A percentile compares a stretch with the other conserved stretches of the same genome.
Conservation (phyloP, 495 filamentous ascomycete genomes). For the Chaetomidium leptoderma region DNA sequence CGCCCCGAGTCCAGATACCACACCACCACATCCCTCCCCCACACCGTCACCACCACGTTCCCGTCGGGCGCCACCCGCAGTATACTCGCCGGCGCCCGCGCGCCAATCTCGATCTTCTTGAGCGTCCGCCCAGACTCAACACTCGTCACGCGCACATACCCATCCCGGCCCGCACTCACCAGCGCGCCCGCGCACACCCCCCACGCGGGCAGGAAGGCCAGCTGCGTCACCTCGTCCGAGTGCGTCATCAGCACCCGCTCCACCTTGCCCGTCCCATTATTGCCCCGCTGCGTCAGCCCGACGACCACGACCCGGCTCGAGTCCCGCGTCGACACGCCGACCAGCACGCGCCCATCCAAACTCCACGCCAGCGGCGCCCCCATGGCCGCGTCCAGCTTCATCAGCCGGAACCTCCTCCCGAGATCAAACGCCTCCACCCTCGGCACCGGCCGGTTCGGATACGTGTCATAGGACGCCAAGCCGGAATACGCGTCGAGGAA, state of each 20-base stretch:
- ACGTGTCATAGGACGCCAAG: not conserved
- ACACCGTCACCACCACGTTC: constrained; percentile 23
- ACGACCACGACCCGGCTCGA: constrained; percentile 18
- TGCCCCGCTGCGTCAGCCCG: not conserved
- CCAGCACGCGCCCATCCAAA: constrained; percentile 16
- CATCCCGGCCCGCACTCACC: constrained; percentile 26
- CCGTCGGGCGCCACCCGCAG: constrained; percentile 26
- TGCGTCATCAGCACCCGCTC: constrained; percentile 15
- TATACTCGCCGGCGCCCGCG: constrained; percentile 12
- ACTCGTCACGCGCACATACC: constrained; percentile 25
- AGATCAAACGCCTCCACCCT: constrained; percentile 21
- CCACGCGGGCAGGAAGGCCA: constrained; percentile 17
- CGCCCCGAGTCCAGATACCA: constrained; percentile 22
- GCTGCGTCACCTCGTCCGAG: constrained; percentile 23
- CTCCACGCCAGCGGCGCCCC: constrained; percentile 22
- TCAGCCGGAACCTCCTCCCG: not conserved
- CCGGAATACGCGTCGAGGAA: not conserved
- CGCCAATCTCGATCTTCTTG: constrained; percentile 24
- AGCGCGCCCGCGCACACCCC: constrained; percentile 12
- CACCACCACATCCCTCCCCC: constrained; percentile 28
- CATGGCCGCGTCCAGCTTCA: constrained; percentile 14
- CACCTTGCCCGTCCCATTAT: not conserved
- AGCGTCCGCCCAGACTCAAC: constrained; percentile 22
- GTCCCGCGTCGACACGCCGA: constrained; percentile 12
- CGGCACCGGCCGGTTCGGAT: not conserved